phyloP scores from a whole-genome alignment of 176 grass and related monocot species.

The Musa itinerans region DNA sequence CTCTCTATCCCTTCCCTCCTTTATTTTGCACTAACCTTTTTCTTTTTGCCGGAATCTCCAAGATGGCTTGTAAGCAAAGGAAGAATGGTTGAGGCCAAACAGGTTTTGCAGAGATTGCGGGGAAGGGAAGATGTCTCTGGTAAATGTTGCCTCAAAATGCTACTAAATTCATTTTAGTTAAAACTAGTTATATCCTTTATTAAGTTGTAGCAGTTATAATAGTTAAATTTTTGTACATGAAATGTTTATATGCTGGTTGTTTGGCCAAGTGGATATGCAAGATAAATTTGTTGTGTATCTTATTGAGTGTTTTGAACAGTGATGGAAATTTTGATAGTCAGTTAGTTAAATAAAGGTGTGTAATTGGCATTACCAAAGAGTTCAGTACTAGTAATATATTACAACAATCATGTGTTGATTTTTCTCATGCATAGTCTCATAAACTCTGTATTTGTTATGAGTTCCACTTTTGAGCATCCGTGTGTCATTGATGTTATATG shows the following conservation, averaged over 20 bases:
- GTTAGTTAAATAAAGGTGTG: no score
- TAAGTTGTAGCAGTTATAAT: no score
- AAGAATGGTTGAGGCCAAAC: slow-evolving; percentile 12
- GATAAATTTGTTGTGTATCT: not conserved
- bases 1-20: slow-evolving; percentile 74
- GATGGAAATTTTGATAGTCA: no score
- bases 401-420: no score
- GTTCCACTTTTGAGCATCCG: no score
- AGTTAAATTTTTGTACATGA: not conserved
- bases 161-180: not conserved
- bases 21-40: slow-evolving; percentile 74
- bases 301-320: no score
- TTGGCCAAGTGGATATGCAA: not conserved
- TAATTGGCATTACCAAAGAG: no score
- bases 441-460: no score
- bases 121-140: slow-evolving; percentile 95
- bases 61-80: slow-evolving; percentile 28
- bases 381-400: no score
- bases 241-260: not conserved
- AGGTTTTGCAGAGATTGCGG: slow-evolving; percentile 16
- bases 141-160: slow-evolving; percentile 7
- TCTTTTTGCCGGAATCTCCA: slow-evolving; percentile 95
- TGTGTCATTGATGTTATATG: no score
- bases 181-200: no score
- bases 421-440: no score